Percentiles rank a stretch among this genome's conserved stretches.
phyloP scores from a whole-genome alignment of 345 rosid species.

The Raphanus sativus region DNA sequence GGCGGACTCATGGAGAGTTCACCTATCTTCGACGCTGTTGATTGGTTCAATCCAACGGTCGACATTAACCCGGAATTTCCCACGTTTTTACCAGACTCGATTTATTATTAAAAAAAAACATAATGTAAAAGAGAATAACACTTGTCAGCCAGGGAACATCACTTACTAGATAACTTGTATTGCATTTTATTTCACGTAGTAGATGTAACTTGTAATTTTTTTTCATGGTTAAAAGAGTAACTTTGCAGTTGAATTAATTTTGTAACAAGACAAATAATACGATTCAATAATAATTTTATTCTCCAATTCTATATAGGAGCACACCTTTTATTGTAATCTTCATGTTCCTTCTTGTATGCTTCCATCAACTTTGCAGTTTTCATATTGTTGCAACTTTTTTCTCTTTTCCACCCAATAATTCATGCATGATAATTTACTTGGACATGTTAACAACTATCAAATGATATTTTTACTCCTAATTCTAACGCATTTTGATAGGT shows the following conservation, averaged over 20 bases:
- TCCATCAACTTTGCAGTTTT: constrained; percentile 78
- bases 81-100: constrained; percentile 28
- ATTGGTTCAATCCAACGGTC: constrained; percentile 34
- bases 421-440: not conserved
- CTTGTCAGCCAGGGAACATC: not conserved
- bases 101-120: constrained; percentile 2
- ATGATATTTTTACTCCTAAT: not conserved
- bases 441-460: not conserved
- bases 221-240: not conserved
- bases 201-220: not conserved
- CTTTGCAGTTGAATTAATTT: no score
- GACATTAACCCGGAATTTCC: constrained; percentile 24
- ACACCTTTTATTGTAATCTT: not conserved
- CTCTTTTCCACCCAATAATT: constrained; percentile 83
- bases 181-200: not conserved
- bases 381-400: constrained; percentile 53
- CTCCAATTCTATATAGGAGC: not conserved
- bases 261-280: no score
- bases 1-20: constrained; percentile 27
- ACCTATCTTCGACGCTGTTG: constrained; percentile 24
- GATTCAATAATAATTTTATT: no score
- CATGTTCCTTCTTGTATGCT: constrained; percentile 63
- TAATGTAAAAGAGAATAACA: not conserved
- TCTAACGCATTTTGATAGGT: not conserved
- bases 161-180: not conserved